phyloP scores from a whole-genome alignment of 1,284 basidiomycete species.

The Tylopilus sp. region DNA sequence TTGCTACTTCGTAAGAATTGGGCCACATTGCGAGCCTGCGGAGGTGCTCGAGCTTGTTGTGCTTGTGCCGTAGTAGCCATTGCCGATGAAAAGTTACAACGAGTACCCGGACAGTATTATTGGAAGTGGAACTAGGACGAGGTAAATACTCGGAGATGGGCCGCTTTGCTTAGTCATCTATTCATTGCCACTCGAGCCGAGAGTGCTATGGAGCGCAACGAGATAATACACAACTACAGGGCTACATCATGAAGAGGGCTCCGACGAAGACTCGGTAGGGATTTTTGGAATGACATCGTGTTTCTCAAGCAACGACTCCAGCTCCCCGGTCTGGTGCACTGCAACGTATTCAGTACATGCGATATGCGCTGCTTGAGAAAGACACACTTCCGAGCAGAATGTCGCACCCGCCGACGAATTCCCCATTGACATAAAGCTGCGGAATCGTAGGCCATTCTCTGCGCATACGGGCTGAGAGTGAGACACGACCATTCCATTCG shows the following conservation, averaged over 20 bases:
- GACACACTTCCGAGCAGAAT: constrained; percentile 87
- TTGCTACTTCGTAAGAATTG: constrained; percentile 83
- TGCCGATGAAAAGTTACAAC: constrained; percentile 1
- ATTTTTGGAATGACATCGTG: constrained; percentile 58
- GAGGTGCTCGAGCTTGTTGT: constrained; percentile 71
- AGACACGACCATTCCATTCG: not conserved
- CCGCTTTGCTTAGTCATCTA: constrained; percentile 16
- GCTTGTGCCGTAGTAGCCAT: constrained; percentile 48
- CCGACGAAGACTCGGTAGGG: constrained; percentile 10
- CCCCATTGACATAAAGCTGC: constrained; percentile 91
- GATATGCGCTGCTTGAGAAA: not conserved
- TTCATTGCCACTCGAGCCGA: not conserved
- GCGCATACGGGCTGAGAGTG: not conserved
- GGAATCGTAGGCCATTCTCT: constrained; percentile 99
- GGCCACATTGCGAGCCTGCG: constrained; percentile 75
- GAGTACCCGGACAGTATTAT: not conserved
- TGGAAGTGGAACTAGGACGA: not conserved
- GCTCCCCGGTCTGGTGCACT: constrained; percentile 97
- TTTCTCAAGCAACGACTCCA: constrained; percentile 80
- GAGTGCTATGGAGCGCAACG: too few species aligned
- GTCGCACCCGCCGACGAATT: constrained; percentile 97
- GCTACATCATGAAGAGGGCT: constrained; percentile 12
- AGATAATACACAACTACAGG: not conserved
- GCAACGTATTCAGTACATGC: constrained; percentile 5
- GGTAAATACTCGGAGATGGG: not conserved